phyloP scores from a whole-genome alignment of 192 early-diverging fungal species.

The Entophlyctis luteolus region DNA sequence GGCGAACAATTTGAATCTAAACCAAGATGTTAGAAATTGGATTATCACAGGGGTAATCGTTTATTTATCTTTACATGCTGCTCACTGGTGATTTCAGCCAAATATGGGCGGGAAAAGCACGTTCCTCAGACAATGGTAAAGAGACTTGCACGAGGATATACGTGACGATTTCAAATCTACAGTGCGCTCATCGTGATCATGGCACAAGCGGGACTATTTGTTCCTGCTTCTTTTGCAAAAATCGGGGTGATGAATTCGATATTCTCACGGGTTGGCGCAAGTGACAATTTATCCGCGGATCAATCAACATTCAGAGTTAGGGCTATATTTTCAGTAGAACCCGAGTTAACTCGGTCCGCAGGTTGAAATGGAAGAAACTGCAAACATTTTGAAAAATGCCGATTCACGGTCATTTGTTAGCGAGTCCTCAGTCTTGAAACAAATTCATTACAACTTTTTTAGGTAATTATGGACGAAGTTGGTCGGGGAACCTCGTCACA shows the following conservation, averaged over 20 bases:
- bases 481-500: slow-evolving; percentile 74
- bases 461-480: slow-evolving; percentile 79
- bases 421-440: neutral
- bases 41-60: slow-evolving; percentile 28
- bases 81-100: slow-evolving; percentile 44
- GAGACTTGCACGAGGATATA: slow-evolving; percentile 25
- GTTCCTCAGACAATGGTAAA: slow-evolving; percentile 62
- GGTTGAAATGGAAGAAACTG: slow-evolving; percentile 71
- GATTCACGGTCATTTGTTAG: slow-evolving; percentile 43
- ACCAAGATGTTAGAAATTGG: slow-evolving; percentile 3
- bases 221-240: slow-evolving; percentile 62
- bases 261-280: slow-evolving; percentile 69
- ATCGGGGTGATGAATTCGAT: slow-evolving; percentile 69
- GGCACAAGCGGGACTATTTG: slow-evolving; percentile 71
- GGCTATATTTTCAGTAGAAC: neutral
- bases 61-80: neutral
- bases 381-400: slow-evolving; percentile 65
- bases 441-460: slow-evolving; percentile 31
- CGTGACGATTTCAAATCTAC: neutral
- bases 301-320: slow-evolving; percentile 73
- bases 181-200: slow-evolving; percentile 52
- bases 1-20: slow-evolving; percentile 14
- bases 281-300: slow-evolving; percentile 62
- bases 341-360: neutral
- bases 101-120: slow-evolving; percentile 80